phyloP scores from a whole-genome alignment of 495 filamentous ascomycete species.

The Chaetomidium leptoderma region DNA sequence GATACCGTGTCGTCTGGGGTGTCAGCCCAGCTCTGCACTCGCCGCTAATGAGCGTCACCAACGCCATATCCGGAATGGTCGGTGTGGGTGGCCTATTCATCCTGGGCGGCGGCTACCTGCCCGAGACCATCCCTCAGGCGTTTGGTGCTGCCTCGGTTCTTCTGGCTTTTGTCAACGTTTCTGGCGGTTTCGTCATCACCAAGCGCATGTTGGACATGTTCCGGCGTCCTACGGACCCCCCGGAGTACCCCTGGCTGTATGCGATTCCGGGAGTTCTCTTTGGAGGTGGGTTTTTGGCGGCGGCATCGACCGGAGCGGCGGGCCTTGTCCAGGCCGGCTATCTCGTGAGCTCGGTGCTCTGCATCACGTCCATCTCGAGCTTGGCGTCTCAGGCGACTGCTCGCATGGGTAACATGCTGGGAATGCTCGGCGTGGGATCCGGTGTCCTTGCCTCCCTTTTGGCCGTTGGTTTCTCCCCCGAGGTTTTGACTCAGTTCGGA shows the following conservation, averaged over 20 bases:
- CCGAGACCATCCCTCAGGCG: slow-evolving; percentile 67
- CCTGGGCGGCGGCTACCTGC: slow-evolving; percentile 68
- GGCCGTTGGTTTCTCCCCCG: slow-evolving; percentile 71
- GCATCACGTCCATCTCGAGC: slow-evolving; percentile 67
- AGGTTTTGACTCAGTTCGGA: slow-evolving; percentile 67
- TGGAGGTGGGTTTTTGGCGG: slow-evolving; percentile 69
- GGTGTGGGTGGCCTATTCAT: slow-evolving; percentile 79
- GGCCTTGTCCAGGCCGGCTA: slow-evolving; percentile 80
- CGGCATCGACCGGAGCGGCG: slow-evolving; percentile 70
- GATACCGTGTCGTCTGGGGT: slow-evolving; percentile 78
- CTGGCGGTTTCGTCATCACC: slow-evolving; percentile 77
- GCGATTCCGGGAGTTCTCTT: slow-evolving; percentile 69
- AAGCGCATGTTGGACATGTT: slow-evolving; percentile 94
- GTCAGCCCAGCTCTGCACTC: slow-evolving; percentile 72
- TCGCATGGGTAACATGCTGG: slow-evolving; percentile 72
- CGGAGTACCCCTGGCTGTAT: slow-evolving; percentile 80
- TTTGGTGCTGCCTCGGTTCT: slow-evolving; percentile 75
- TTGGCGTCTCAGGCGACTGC: slow-evolving; percentile 73
- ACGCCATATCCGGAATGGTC: slow-evolving; percentile 83
- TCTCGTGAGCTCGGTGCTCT: slow-evolving; percentile 70
- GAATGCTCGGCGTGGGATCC: slow-evolving; percentile 71
- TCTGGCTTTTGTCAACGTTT: slow-evolving; percentile 76
- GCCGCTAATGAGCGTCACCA: slow-evolving; percentile 81
- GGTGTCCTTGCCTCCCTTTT: slow-evolving; percentile 72
- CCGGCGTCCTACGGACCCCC: slow-evolving; percentile 70